These are phyloP conservation scores for Yamadazyma triangularis DNA, from an alignment of 1,139 yeast species.

Conservation along the genomic window DNA sequence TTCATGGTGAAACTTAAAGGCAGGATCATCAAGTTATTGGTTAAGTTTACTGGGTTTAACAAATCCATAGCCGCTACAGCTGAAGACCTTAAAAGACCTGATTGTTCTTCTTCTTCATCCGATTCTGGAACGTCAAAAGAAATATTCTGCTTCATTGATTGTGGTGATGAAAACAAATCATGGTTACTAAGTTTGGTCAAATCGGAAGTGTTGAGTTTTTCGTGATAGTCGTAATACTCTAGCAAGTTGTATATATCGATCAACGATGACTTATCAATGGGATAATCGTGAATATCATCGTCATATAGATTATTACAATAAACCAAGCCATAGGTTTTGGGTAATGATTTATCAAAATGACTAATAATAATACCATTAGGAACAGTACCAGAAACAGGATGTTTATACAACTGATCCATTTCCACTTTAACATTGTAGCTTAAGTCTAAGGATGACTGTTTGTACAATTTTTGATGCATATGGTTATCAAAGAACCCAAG, in stretches of 20 bases:
- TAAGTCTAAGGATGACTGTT: constrained; percentile 28
- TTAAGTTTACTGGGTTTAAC: constrained; percentile 30
- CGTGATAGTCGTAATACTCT: constrained; percentile 30
- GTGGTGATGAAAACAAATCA: constrained; percentile 17
- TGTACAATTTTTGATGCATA: constrained; percentile 12
- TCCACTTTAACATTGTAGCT: constrained; percentile 13
- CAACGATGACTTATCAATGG: constrained; percentile 14
- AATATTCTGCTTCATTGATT: constrained; percentile 9
- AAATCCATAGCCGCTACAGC: constrained; percentile 23
- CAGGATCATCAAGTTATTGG: constrained; percentile 36
- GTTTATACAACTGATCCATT: constrained; percentile 12
- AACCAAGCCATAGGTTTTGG: constrained; percentile 34
- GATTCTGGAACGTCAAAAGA: constrained; percentile 9
- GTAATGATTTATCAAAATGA: constrained; percentile 17
- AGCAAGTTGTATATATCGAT: constrained; percentile 28
- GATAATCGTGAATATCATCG: constrained; percentile 4
- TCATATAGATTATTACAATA: constrained; percentile 14
- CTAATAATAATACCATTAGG: constrained; percentile 27
- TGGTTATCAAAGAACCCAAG: constrained; percentile 24
- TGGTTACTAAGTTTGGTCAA: constrained; percentile 14
- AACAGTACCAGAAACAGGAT: neutral
- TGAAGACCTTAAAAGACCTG: constrained; percentile 8
- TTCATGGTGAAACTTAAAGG: constrained; percentile 36
- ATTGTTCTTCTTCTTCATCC: constrained; percentile 7
- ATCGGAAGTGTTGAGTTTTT: constrained; percentile 18